Base-by-base conservation (phyloP, 2,329 filamentous ascomycete species). In the Gaeumannomyces sp. region DNA sequence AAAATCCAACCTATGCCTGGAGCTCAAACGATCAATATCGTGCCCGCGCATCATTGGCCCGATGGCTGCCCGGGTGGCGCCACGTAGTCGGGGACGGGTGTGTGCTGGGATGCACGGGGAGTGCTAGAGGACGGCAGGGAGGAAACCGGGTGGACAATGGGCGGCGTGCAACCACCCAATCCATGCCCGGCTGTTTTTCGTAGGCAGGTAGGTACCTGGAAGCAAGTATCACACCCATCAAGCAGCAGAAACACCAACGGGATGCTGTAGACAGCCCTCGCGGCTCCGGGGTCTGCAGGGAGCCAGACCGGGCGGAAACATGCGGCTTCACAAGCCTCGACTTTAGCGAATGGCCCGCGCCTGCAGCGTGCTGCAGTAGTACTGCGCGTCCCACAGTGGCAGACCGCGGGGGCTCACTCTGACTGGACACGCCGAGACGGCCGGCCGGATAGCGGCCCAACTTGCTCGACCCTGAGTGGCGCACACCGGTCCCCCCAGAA, bases 21-120 rank as follows among this genome's bases (percentile, higher is more conserved):
- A 60, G 59, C 59, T n/a, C 59, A 31, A 60, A n/a, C 38, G 59
- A 60, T 60, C 59, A 60, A 60, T 60, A 35, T n/a, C 59, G 31
- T 31, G 59, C 59, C 31, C n/a, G 59, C 5, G 59, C 29, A 19
- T 25, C 16, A 60, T 60, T 60, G 59, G 59, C 59, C 59, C 59
- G 57, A 35, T 31, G 14, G 10, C 6, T 19, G 31, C 6, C 22
- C 27, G 59, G 31, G 16, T 60, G 59, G 59, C 59, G 59, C 59
- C 59, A 60, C 59, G 59, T 60, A 53, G 19, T 25, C 59, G n/a
- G 31, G 3, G 22, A 60, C 16, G 58, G 58, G 58, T 5, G 27
- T 31, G 58, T 28, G 11, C 33, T 29, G 25, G 45, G 45, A 6
- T n/a, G 45, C 3, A 53, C 22, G 4, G 45, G 22, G n/a, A 4